Evolutionary conservation across 805 yeast species (phyloP).

Genomic region (Torulaspora gathmanii): DNA sequence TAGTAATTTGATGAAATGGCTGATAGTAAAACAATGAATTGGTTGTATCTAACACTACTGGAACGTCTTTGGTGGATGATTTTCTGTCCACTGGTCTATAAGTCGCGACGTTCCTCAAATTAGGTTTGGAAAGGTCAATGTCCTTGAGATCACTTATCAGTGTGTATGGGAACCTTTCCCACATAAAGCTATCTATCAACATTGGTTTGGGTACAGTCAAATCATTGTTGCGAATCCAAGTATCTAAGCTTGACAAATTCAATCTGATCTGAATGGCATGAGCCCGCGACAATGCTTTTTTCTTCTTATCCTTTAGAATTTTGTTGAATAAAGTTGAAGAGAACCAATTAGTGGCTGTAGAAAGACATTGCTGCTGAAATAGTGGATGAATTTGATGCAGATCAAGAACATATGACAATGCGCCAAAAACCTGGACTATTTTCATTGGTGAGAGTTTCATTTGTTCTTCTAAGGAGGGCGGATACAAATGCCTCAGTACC

Average conservation of each 20-base stretch:
- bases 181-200: slow-evolving; percentile 37
- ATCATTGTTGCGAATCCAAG: slow-evolving; percentile 69
- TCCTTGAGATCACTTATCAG: slow-evolving; percentile 32
- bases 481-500: slow-evolving; percentile 68
- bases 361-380: slow-evolving; percentile 69
- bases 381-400: slow-evolving; percentile 76
- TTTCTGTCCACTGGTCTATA: slow-evolving; percentile 22
- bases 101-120: slow-evolving; percentile 26
- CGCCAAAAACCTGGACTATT: slow-evolving; percentile 81
- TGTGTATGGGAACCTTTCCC: slow-evolving; percentile 39
- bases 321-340: slow-evolving; percentile 69
- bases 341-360: slow-evolving; percentile 75
- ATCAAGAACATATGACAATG: slow-evolving; percentile 78
- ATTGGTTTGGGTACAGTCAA: slow-evolving; percentile 31
- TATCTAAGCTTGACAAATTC: slow-evolving; percentile 81
- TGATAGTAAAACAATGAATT: slow-evolving; percentile 59
- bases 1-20: slow-evolving; percentile 60
- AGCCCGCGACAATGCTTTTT: slow-evolving; percentile 66
- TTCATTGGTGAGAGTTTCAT: slow-evolving; percentile 86
- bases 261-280: slow-evolving; percentile 86
- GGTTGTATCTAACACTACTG: slow-evolving; percentile 16
- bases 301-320: slow-evolving; percentile 52
- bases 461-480: slow-evolving; percentile 76
- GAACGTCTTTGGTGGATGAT: background rate
- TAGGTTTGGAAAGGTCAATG: slow-evolving; percentile 23